Evolutionary conservation across 768 basidiomycete genomes (phyloP).

Genomic region (Termitomyces sp.): DNA sequence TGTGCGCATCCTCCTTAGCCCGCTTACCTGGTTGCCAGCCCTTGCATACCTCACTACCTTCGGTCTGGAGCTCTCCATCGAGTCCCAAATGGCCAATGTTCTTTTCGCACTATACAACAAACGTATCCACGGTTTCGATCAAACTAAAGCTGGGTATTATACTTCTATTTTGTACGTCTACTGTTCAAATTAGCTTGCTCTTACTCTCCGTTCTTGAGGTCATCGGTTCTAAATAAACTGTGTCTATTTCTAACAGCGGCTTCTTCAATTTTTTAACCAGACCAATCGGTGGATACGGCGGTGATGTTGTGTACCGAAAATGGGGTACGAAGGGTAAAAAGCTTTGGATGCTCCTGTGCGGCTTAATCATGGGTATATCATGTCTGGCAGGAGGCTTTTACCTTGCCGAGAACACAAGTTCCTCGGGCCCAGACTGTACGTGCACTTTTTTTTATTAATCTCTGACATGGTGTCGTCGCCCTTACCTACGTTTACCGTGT

Average conservation of each 20-base stretch:
- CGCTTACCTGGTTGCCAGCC: slow-evolving; percentile 53
- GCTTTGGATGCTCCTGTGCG: slow-evolving; percentile 38
- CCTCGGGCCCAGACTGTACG: slow-evolving; percentile 33
- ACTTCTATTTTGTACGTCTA: slow-evolving; percentile 24
- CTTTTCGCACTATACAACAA: slow-evolving; percentile 36
- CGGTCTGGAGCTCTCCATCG: slow-evolving; percentile 55
- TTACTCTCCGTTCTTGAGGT: neutral
- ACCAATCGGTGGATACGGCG: slow-evolving; percentile 45
- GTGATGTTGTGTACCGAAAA: slow-evolving; percentile 39
- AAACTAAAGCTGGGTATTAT: slow-evolving; percentile 50
- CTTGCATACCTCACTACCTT: slow-evolving; percentile 54
- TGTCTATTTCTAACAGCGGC: slow-evolving; percentile 27
- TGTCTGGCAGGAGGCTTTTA: slow-evolving; percentile 46
- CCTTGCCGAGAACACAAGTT: slow-evolving; percentile 15
- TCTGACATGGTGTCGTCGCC: neutral
- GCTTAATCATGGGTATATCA: slow-evolving; percentile 40
- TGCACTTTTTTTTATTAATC: slow-evolving; percentile 18
- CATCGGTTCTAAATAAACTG: neutral
- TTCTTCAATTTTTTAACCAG: slow-evolving; percentile 51
- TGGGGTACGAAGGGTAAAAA: slow-evolving; percentile 47
- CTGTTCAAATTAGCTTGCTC: neutral
- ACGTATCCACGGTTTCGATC: slow-evolving; percentile 34
- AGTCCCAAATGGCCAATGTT: slow-evolving; percentile 47
- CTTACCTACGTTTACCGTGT: neutral
- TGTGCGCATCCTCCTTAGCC: slow-evolving; percentile 30